These are phyloP conservation scores for Austroboletus festivus DNA, from an alignment of 768 basidiomycete genomes.

Conservation along the genomic window DNA sequence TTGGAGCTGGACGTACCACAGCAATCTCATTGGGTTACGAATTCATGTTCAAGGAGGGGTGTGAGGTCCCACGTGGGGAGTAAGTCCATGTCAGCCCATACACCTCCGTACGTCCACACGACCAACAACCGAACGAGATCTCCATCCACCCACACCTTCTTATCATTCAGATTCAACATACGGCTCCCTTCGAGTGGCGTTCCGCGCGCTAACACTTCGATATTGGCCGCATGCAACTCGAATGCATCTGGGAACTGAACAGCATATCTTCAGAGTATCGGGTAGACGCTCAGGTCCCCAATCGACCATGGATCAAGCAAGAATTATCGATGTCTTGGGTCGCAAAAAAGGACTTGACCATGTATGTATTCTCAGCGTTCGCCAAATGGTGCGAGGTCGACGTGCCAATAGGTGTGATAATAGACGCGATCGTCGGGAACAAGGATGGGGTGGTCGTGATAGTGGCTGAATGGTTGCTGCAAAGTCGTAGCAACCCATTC, in stretches of 20 bases:
- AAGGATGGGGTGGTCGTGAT: slow-evolving; percentile 2
- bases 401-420: slow-evolving; percentile 94
- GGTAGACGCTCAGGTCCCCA: slow-evolving; percentile 58
- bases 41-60: slow-evolving; percentile 90
- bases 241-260: slow-evolving; percentile 67
- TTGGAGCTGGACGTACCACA: slow-evolving; percentile 84
- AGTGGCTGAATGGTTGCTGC: slow-evolving; percentile 68
- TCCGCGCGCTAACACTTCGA: slow-evolving; percentile 60
- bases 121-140: slow-evolving; percentile 87
- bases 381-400: slow-evolving; percentile 79
- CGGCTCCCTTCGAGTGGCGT: slow-evolving; percentile 72
- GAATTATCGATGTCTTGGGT: slow-evolving; percentile 71
- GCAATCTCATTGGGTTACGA: slow-evolving; percentile 98
- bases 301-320: slow-evolving; percentile 90
- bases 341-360: slow-evolving; percentile 91
- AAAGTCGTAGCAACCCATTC: slow-evolving; percentile 91
- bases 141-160: slow-evolving; percentile 91
- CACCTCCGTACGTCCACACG: slow-evolving; percentile 86
- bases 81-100: slow-evolving; percentile 98
- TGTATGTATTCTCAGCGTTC: slow-evolving; percentile 83
- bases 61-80: slow-evolving; percentile 83
- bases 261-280: slow-evolving; percentile 59
- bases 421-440: slow-evolving; percentile 48
- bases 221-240: slow-evolving; percentile 66
- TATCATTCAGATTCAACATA: slow-evolving; percentile 61